Conservation (phyloP, 257 asterid species). For the Buddleja alternifolia region DNA sequence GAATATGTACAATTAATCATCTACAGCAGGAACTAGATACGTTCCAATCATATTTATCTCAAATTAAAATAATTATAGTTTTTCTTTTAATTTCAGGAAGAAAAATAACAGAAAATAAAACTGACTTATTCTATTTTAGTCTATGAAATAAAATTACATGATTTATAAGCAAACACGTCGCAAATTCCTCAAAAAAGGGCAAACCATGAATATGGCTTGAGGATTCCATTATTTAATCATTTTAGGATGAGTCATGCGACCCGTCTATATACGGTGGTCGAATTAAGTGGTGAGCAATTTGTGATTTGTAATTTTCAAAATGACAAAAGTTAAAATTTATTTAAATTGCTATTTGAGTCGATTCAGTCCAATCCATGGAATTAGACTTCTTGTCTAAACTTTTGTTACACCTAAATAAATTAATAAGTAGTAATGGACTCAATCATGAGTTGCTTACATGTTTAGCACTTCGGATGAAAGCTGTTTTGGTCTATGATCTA, state of each 20-base stretch:
- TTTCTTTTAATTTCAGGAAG: not conserved
- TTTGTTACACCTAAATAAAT: too few species aligned
- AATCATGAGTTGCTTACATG: slow-evolving; percentile 34
- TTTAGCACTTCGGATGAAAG: slow-evolving; percentile 25
- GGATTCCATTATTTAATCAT: slow-evolving; percentile 19
- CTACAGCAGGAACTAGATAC: too few species aligned
- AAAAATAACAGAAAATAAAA: not conserved
- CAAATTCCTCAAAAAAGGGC: not conserved
- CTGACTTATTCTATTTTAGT: not conserved
- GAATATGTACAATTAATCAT: too few species aligned
- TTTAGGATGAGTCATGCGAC: slow-evolving; percentile 1
- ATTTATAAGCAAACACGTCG: not conserved
- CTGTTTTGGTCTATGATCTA: slow-evolving; percentile 19
- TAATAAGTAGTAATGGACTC: slow-evolving; percentile 26
- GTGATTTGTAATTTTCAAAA: too few species aligned
- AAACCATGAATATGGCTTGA: slow-evolving; percentile 1
- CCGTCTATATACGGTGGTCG: too few species aligned
- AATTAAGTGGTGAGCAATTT: too few species aligned
- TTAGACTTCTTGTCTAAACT: too few species aligned
- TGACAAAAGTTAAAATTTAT: too few species aligned
- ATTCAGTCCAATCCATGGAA: too few species aligned
- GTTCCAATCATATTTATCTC: too few species aligned
- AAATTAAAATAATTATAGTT: too few species aligned
- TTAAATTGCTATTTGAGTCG: too few species aligned
- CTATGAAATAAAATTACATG: not conserved